These are phyloP conservation scores for Lolium rigidum DNA, from an alignment of 176 grass and related monocot genomes.

Conservation along the genomic window DNA sequence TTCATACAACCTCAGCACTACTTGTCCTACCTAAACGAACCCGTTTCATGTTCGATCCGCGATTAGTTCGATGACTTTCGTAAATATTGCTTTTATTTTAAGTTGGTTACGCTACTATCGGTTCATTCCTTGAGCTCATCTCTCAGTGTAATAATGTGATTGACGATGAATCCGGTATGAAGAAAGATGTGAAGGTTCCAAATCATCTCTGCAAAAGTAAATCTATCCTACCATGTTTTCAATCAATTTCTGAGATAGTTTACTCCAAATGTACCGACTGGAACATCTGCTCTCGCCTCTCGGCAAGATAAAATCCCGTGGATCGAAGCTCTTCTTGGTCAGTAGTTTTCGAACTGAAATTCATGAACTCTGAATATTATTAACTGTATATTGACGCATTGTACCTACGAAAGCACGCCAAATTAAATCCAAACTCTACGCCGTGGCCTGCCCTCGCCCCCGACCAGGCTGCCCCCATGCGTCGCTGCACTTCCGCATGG, in stretches of 20 bases:
- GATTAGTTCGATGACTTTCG: neutral
- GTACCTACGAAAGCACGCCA: neutral
- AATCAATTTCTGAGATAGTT: slow-evolving; percentile 73
- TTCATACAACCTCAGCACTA: too few relatives aligned
- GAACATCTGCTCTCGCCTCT: slow-evolving; percentile 65
- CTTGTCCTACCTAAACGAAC: too few relatives aligned
- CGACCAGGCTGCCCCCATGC: too few relatives aligned
- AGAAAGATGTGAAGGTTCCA: slow-evolving; percentile 53
- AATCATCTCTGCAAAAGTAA: slow-evolving; percentile 60
- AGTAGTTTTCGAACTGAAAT: slow-evolving; percentile 23
- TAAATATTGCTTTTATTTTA: slow-evolving; percentile 46
- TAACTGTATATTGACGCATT: neutral
- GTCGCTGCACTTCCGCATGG: too few relatives aligned
- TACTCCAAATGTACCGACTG: slow-evolving; percentile 69
- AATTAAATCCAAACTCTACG: too few relatives aligned
- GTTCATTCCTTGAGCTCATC: slow-evolving; percentile 79
- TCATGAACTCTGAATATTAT: neutral
- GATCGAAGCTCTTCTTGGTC: neutral
- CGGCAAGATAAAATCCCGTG: slow-evolving; percentile 59
- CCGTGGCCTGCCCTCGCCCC: too few relatives aligned
- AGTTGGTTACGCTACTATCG: slow-evolving; percentile 71
- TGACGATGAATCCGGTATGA: slow-evolving; percentile 52
- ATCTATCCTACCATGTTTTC: slow-evolving; percentile 82
- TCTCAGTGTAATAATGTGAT: slow-evolving; percentile 62
- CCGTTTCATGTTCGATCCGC: too few relatives aligned